These are phyloP conservation scores for Naganishia randhawae DNA, from an alignment of 768 basidiomycete genomes.

Conservation along the genomic window DNA sequence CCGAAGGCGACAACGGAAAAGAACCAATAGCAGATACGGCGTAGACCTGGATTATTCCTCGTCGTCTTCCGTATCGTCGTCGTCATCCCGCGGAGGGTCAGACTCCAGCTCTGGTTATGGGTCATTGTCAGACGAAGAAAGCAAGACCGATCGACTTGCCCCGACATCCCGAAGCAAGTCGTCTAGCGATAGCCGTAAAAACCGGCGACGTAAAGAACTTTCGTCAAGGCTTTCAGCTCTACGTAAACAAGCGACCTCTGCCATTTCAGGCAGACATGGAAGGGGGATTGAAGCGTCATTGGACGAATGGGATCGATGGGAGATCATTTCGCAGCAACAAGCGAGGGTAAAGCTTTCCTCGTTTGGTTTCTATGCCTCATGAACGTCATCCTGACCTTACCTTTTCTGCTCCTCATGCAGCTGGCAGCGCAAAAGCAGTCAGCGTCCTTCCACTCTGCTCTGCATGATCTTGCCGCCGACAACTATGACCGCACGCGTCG, in stretches of 20 bases:
- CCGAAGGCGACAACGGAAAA: background rate
- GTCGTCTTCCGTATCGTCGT: background rate
- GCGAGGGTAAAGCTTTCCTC: constrained; percentile 34
- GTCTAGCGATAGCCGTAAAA: background rate
- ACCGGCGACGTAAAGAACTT: background rate
- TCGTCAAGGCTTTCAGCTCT: constrained; percentile 11
- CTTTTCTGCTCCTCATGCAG: background rate
- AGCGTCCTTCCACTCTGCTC: background rate
- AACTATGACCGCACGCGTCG: constrained; percentile 32
- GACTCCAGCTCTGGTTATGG: constrained; percentile 8
- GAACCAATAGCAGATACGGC: background rate
- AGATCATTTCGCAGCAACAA: constrained; percentile 38
- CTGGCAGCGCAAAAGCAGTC: constrained; percentile 18
- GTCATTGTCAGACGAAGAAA: background rate
- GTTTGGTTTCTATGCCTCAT: background rate
- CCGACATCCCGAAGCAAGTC: no score
- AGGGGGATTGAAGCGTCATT: constrained; percentile 11
- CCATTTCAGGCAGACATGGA: background rate
- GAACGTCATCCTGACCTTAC: background rate
- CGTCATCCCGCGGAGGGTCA: constrained; percentile 4
- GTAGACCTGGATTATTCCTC: constrained; percentile 14
- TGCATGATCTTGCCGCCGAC: constrained; percentile 31
- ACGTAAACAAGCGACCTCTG: background rate
- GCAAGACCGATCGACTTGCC: background rate
- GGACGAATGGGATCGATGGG: constrained; percentile 43